A percentile compares a stretch with the other conserved stretches of the same genome.
Conservation (phyloP, 352 stramenopile species). For the Globisporangium orthogonon region DNA sequence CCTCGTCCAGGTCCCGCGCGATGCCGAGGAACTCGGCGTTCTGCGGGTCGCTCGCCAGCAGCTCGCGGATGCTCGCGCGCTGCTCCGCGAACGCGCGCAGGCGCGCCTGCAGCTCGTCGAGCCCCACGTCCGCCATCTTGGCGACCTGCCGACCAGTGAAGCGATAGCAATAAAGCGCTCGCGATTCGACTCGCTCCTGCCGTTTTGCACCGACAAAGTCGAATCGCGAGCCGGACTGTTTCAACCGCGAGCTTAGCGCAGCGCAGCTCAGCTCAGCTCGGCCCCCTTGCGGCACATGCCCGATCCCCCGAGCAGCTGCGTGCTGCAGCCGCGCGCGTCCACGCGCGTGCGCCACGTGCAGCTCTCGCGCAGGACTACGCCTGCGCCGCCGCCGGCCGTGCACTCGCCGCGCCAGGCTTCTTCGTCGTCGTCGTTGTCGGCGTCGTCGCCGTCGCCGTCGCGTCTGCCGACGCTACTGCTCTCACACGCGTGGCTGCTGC, state of each 20-base stretch:
- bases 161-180: not conserved
- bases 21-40: constrained; percentile 75
- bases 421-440: not conserved
- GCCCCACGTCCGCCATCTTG: constrained; percentile 33
- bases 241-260: not conserved
- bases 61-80: constrained; percentile 75
- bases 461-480: constrained; percentile 17
- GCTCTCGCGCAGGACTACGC: constrained; percentile 1
- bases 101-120: constrained; percentile 70
- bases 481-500: constrained; percentile 31
- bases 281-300: not conserved
- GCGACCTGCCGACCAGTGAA: too few species aligned
- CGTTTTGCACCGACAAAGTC: too few species aligned
- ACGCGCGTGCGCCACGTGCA: constrained; percentile 36
- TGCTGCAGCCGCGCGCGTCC: constrained; percentile 23
- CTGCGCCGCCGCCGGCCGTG: not conserved
- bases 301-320: not conserved
- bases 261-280: not conserved
- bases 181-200: too few species aligned
- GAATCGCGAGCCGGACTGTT: not conserved
- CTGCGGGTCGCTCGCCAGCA: constrained; percentile 60
- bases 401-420: not conserved
- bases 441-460: not conserved
- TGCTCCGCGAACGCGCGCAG: constrained; percentile 76
- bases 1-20: constrained; percentile 73